Evolutionary conservation across 2,329 filamentous ascomycete species (phyloP).

Genomic region (Penicillium expansum): DNA sequence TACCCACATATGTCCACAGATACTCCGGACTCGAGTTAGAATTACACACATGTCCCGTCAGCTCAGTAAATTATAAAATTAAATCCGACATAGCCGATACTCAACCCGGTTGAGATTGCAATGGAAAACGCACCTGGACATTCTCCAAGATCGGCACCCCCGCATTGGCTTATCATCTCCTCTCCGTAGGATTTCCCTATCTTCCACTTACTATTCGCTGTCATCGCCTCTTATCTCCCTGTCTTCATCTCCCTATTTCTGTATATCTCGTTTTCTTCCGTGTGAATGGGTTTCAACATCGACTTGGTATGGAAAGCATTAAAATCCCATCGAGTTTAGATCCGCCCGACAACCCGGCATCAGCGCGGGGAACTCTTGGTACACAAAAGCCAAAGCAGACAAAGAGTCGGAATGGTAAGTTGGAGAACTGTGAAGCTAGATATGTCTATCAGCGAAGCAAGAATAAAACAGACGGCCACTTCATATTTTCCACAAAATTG

Average conservation of each 20-base stretch:
- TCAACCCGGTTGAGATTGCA: neutral
- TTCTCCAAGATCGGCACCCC: conserved; percentile 14
- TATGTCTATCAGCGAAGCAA: neutral
- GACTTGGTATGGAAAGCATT: conserved; percentile 55
- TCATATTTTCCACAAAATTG: conserved; percentile 17
- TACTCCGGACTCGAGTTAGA: neutral
- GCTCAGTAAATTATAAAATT: neutral
- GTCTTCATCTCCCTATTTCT: neutral
- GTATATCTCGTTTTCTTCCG: neutral
- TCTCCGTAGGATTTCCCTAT: conserved; percentile 9
- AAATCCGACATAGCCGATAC: neutral
- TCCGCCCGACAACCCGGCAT: conserved; percentile 23
- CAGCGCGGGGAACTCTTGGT: conserved; percentile 27
- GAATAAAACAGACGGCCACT: neutral
- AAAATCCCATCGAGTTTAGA: conserved; percentile 57
- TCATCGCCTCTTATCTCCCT: conserved; percentile 10
- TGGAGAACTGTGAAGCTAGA: neutral
- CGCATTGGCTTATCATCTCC: conserved; percentile 20
- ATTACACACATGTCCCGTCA: neutral
- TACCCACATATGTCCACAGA: neutral
- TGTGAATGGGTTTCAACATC: conserved; percentile 8
- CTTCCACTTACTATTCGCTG: conserved; percentile 15
- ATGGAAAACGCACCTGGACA: neutral
- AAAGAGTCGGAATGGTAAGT: conserved; percentile 70
- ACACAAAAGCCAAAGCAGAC: conserved; percentile 65